phyloP scores from a whole-genome alignment of 768 basidiomycete genomes.

The Rhodotorula diobovata region DNA sequence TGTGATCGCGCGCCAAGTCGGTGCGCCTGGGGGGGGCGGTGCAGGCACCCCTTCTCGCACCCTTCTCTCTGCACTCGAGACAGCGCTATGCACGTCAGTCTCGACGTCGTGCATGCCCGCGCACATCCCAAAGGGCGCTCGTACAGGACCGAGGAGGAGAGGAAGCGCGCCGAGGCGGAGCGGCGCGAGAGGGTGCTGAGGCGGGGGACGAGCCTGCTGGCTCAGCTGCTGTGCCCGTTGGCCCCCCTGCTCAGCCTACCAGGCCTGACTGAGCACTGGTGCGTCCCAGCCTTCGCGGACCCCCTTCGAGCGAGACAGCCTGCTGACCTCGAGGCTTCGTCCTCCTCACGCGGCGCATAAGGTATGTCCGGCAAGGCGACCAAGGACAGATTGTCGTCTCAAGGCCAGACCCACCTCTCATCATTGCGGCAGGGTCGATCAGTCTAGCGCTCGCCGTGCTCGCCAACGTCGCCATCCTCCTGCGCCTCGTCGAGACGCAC shows the following conservation, averaged over 20 bases:
- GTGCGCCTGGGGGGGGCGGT: too few species aligned
- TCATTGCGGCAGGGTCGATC: slow-evolving; percentile 14
- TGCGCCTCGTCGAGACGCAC: slow-evolving; percentile 20
- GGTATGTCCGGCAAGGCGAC: slow-evolving; percentile 8
- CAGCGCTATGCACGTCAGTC: slow-evolving; percentile 1
- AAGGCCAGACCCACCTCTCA: slow-evolving; percentile 11
- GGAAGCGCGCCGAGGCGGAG: background rate
- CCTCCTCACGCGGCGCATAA: background rate
- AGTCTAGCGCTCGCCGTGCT: slow-evolving; percentile 5
- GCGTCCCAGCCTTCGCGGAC: background rate
- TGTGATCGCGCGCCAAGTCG: background rate
- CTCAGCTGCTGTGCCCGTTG: slow-evolving; percentile 19
- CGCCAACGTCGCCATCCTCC: slow-evolving; percentile 15
- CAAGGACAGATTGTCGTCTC: background rate
- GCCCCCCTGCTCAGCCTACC: slow-evolving; percentile 11
- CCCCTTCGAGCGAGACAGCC: background rate
- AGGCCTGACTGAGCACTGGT: slow-evolving; percentile 10
- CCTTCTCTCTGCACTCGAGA: background rate
- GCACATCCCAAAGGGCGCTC: background rate
- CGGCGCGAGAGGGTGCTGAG: background rate
- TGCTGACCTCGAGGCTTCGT: background rate
- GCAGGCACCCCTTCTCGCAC: too few species aligned
- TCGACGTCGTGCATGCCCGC: background rate
- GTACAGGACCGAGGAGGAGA: slow-evolving; percentile 5
- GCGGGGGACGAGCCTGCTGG: slow-evolving; percentile 3